Evolutionary conservation across 2,329 filamentous ascomycete genomes (phyloP).

Genomic region (Ramularia collo-cygni): DNA sequence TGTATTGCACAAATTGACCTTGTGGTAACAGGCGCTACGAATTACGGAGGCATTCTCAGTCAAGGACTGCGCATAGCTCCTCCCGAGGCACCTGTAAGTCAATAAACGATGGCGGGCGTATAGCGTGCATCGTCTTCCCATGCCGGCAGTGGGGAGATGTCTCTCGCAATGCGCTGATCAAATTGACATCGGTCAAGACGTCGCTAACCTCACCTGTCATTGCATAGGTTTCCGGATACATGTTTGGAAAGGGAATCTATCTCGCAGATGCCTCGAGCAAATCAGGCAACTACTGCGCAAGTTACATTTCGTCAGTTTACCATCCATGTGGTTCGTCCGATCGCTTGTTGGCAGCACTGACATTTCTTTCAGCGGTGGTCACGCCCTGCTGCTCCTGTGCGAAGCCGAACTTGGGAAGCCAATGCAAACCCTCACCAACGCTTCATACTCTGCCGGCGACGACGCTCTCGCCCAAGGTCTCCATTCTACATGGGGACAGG

Average conservation of each 20-base stretch:
- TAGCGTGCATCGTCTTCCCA: too few relatives aligned
- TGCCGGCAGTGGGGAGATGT: too few relatives aligned
- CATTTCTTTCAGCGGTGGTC: constrained; percentile 40
- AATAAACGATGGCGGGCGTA: too few relatives aligned
- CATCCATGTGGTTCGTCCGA: constrained; percentile 22
- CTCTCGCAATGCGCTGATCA: too few relatives aligned
- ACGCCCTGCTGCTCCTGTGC: constrained; percentile 71
- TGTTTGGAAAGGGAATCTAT: constrained; percentile 89
- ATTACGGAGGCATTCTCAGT: constrained; percentile 79
- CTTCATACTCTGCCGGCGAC: constrained; percentile 58
- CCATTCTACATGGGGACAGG: constrained; percentile 65
- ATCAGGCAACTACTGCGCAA: constrained; percentile 66
- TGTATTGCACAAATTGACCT: too few relatives aligned
- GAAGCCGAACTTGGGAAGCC: constrained; percentile 76
- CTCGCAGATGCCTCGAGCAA: constrained; percentile 86
- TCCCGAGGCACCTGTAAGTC: constrained; percentile 64
- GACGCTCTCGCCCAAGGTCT: constrained; percentile 54
- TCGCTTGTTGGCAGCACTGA: too few relatives aligned
- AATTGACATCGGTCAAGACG: too few relatives aligned
- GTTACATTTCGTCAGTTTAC: background rate
- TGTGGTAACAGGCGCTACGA: too few relatives aligned
- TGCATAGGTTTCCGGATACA: too few relatives aligned
- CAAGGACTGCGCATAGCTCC: constrained; percentile 88
- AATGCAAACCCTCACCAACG: constrained; percentile 55
- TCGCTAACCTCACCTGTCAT: too few relatives aligned